Conservation (phyloP, 495 filamentous ascomycete genomes). For the Neurospora hispaniola region DNA sequence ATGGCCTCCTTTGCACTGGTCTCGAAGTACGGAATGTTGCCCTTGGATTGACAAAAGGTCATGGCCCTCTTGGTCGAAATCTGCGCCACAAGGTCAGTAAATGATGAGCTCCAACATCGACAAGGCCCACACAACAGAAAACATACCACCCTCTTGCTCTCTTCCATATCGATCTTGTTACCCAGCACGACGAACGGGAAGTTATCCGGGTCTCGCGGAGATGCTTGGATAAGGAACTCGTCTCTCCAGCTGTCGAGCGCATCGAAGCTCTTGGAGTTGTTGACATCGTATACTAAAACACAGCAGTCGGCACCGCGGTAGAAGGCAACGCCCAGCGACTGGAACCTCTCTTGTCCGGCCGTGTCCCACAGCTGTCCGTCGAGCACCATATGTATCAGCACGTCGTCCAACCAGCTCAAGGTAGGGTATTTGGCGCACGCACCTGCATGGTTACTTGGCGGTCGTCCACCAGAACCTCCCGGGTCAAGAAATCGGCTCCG, state of each 20-base stretch:
- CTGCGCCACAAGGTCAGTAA: slow-evolving; percentile 25
- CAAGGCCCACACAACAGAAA: too few species aligned
- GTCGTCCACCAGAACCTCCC: slow-evolving; percentile 96
- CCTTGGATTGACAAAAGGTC: slow-evolving; percentile 96
- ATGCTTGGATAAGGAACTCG: slow-evolving; percentile 96
- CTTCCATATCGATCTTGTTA: slow-evolving; percentile 98
- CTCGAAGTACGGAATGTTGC: slow-evolving; percentile 96
- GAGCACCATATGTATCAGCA: slow-evolving; percentile 5
- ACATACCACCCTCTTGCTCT: slow-evolving; percentile 83
- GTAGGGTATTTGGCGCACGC: slow-evolving; percentile 18
- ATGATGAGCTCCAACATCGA: background rate
- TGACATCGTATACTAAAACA: slow-evolving; percentile 96
- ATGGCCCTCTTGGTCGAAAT: slow-evolving; percentile 91
- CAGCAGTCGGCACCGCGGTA: slow-evolving; percentile 98
- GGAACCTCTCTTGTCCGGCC: slow-evolving; percentile 94
- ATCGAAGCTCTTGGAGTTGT: slow-evolving; percentile 98
- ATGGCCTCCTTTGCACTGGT: slow-evolving; percentile 98
- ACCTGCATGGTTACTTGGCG: slow-evolving; percentile 98
- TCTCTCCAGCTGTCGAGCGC: slow-evolving; percentile 97
- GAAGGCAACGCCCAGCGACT: slow-evolving; percentile 95
- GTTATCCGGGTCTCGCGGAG: slow-evolving; percentile 89
- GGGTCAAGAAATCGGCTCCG: slow-evolving; percentile 96
- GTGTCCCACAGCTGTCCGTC: slow-evolving; percentile 84
- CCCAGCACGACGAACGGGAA: slow-evolving; percentile 98
- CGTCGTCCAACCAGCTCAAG: background rate